phyloP scores from a whole-genome alignment of 2,329 filamentous ascomycete genomes.

The Myriangium duriaei region DNA sequence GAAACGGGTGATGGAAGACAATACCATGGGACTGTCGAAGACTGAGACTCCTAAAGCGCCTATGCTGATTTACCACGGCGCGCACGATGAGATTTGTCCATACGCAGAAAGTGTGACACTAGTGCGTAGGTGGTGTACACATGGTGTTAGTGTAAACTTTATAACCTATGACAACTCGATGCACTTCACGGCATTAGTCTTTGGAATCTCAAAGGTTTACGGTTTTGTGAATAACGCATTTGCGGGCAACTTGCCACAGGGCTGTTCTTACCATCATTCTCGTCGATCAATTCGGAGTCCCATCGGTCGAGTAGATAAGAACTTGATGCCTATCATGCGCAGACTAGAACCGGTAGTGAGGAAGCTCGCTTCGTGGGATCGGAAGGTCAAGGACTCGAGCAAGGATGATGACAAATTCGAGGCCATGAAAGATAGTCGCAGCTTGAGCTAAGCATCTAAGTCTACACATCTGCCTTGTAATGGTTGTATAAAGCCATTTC shows the following conservation, averaged over 20 bases:
- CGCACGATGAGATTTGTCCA: constrained; percentile 20
- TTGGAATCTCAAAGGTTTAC: constrained; percentile 16
- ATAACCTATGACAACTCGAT: constrained; percentile 17
- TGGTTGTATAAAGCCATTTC: too few species aligned
- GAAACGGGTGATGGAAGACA: constrained; percentile 12
- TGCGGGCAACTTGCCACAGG: constrained; percentile 5
- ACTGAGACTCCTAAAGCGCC: constrained; percentile 18
- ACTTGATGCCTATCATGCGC: too few species aligned
- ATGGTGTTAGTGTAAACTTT: constrained; percentile 18
- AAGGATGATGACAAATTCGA: too few species aligned
- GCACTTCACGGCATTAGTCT: constrained; percentile 17
- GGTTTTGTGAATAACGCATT: constrained; percentile 16
- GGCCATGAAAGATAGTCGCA: too few species aligned
- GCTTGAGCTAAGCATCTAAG: too few species aligned
- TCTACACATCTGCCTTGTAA: too few species aligned
- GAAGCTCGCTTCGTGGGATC: too few species aligned
- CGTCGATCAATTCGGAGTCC: too few species aligned
- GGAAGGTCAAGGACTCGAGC: too few species aligned
- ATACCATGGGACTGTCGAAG: constrained; percentile 15
- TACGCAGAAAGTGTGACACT: constrained; percentile 18
- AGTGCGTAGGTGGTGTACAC: constrained; percentile 17
- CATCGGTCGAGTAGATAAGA: too few species aligned
- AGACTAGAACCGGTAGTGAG: too few species aligned
- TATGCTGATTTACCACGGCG: constrained; percentile 19
- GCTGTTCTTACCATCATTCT: too few species aligned